Evolutionary conservation across 2,329 filamentous ascomycete species (phyloP).

Genomic region (Penicillium italicum): DNA sequence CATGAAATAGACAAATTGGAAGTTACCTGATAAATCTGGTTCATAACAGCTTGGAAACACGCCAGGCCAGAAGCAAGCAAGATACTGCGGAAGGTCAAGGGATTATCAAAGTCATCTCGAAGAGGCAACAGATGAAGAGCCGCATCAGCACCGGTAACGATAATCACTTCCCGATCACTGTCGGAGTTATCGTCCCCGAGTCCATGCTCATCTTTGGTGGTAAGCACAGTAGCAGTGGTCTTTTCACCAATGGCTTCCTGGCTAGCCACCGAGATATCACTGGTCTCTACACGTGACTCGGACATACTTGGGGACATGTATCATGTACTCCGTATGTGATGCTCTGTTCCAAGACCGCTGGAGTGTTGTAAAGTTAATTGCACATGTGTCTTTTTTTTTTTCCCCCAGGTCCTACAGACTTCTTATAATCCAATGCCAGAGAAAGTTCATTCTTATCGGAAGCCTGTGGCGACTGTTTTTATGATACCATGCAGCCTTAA

Average conservation of each 20-base stretch:
- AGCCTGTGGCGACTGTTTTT: too few species aligned
- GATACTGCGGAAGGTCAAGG: constrained; percentile 54
- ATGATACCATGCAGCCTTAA: constrained; percentile 1
- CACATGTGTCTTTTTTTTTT: neutral
- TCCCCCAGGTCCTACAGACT: neutral
- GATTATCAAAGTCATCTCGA: constrained; percentile 52
- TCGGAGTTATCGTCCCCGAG: neutral
- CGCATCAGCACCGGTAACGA: constrained; percentile 53
- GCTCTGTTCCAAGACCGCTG: neutral
- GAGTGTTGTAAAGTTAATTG: neutral
- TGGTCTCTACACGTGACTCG: neutral
- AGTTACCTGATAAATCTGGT: constrained; percentile 53
- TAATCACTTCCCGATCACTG: constrained; percentile 39
- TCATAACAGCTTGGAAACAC: constrained; percentile 55
- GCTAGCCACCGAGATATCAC: neutral
- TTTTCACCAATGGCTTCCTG: neutral
- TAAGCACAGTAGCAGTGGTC: neutral
- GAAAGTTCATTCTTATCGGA: neutral
- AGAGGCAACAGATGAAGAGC: constrained; percentile 49
- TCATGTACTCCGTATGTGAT: neutral
- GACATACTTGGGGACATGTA: neutral
- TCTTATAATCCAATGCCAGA: neutral
- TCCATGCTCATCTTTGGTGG: neutral
- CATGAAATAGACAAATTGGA: neutral
- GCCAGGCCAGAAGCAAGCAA: constrained; percentile 50